Percentiles rank a stretch among this genome's conserved stretches.
Conservation (phyloP, 2,329 filamentous ascomycete genomes). For the Taxawa tesnikishii region DNA sequence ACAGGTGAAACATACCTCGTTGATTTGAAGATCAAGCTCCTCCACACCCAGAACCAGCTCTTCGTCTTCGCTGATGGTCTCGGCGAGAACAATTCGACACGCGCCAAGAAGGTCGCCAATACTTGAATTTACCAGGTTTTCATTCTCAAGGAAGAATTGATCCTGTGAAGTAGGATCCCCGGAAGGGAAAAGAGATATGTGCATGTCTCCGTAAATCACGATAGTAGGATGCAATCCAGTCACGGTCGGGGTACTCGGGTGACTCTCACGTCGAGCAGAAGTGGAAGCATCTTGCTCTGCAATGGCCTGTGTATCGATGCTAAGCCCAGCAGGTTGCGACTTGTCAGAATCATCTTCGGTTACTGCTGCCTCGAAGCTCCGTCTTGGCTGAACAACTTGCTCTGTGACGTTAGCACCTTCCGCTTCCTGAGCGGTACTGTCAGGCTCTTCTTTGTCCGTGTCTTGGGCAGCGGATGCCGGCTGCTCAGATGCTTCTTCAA, state of each 20-base stretch:
- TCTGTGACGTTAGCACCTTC: no score
- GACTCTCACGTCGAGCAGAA: conserved; percentile 9
- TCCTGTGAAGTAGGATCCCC: conserved; percentile 39
- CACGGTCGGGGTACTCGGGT: conserved; percentile 20
- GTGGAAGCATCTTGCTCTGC: background rate
- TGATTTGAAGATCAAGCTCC: conserved; percentile 41
- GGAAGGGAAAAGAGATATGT: conserved; percentile 48
- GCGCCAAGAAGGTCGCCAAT: conserved; percentile 44
- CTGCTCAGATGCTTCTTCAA: no score
- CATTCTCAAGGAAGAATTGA: conserved; percentile 45
- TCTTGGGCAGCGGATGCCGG: no score
- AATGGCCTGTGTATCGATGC: background rate
- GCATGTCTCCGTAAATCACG: conserved; percentile 42
- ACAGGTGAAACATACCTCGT: conserved; percentile 37
- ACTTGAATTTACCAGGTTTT: conserved; percentile 38
- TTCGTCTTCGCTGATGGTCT: conserved; percentile 43
- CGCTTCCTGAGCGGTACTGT: no score
- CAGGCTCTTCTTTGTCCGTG: no score
- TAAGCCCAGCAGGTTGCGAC: background rate
- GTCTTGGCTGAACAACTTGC: no score
- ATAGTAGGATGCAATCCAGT: conserved; percentile 34
- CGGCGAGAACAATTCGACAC: conserved; percentile 41
- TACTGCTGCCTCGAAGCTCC: no score
- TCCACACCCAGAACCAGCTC: conserved; percentile 45
- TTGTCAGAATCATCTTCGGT: background rate